Evolutionary conservation across 2,329 filamentous ascomycete species (phyloP).

Genomic region (Aspergillus sclerotialis): DNA sequence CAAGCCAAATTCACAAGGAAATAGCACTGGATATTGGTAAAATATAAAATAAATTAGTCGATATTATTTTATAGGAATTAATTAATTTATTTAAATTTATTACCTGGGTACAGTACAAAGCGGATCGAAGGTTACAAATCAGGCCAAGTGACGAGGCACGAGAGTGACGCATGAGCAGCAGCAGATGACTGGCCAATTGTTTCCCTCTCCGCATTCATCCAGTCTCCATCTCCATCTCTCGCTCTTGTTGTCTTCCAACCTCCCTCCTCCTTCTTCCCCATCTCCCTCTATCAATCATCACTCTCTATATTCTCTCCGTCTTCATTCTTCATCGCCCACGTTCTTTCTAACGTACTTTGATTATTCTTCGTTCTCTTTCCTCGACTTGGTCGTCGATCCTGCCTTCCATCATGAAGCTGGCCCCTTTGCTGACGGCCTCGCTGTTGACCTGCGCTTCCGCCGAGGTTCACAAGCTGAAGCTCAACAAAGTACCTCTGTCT

Average conservation of each 20-base stretch:
- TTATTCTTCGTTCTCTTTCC: conserved; percentile 7
- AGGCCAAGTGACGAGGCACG: too few relatives aligned
- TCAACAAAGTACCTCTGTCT: conserved; percentile 88
- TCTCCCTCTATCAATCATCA: conserved; percentile 17
- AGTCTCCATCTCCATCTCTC: conserved; percentile 22
- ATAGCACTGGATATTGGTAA: too few relatives aligned
- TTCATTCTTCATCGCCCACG: conserved; percentile 11
- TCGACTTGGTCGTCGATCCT: conserved; percentile 3
- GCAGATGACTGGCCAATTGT: conserved; percentile 16
- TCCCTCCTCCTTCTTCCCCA: conserved; percentile 12
- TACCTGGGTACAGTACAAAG: too few relatives aligned
- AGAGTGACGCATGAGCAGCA: too few relatives aligned
- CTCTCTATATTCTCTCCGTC: conserved; percentile 15
- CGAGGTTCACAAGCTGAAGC: conserved; percentile 90
- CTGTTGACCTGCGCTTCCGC: conserved; percentile 78
- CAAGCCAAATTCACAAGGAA: too few relatives aligned
- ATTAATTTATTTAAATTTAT: too few relatives aligned
- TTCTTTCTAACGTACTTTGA: conserved; percentile 15
- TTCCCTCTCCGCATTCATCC: conserved; percentile 13
- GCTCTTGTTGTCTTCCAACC: conserved; percentile 13
- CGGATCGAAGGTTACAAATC: too few relatives aligned
- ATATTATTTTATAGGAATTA: too few relatives aligned
- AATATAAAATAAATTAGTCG: too few relatives aligned
- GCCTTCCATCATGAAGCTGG: conserved; percentile 72
- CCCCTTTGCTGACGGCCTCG: conserved; percentile 67